These are phyloP conservation scores for Fusarium praegraminearum DNA, from an alignment of 2,329 filamentous ascomycete genomes.

Conservation along the genomic window DNA sequence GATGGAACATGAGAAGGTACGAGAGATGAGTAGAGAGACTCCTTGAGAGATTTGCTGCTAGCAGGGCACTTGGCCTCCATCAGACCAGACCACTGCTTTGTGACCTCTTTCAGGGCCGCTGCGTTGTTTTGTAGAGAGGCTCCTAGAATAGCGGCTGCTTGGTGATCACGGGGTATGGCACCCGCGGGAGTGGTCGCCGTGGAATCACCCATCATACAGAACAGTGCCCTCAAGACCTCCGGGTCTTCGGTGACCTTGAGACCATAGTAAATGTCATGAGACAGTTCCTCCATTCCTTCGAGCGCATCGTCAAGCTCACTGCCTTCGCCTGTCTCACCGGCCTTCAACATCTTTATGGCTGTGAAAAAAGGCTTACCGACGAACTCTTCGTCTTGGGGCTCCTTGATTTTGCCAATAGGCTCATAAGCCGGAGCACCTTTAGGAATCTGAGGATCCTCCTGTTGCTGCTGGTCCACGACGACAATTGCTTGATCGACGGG, in stretches of 20 bases:
- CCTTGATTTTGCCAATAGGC: conserved; percentile 67
- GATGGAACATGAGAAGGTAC: conserved; percentile 48
- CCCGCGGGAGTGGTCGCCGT: conserved; percentile 44
- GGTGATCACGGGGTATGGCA: conserved; percentile 57
- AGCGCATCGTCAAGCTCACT: conserved; percentile 63
- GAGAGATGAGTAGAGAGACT: conserved; percentile 58
- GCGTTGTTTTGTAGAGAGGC: conserved; percentile 74
- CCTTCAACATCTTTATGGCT: conserved; percentile 64
- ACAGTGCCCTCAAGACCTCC: conserved; percentile 64
- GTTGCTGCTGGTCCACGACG: conserved; percentile 63
- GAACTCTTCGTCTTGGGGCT: conserved; percentile 55
- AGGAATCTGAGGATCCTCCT: conserved; percentile 54
- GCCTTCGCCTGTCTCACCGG: conserved; percentile 50
- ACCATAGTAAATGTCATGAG: conserved; percentile 78
- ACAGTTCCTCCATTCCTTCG: conserved; percentile 70
- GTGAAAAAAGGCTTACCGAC: conserved; percentile 51
- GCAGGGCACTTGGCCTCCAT: conserved; percentile 55
- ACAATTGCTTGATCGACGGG: conserved; percentile 66
- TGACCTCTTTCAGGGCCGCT: conserved; percentile 66
- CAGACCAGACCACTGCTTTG: conserved; percentile 60
- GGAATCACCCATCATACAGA: conserved; percentile 64
- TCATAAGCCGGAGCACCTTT: conserved; percentile 69
- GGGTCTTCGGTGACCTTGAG: conserved; percentile 70
- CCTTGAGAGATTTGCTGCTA: conserved; percentile 49
- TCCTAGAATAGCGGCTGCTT: conserved; percentile 69